A percentile compares a stretch with the other conserved stretches of the same genome.
These are phyloP conservation scores for Crithidia acanthocephali DNA, from an alignment of 208 protist genomes.

Conservation along the genomic window DNA sequence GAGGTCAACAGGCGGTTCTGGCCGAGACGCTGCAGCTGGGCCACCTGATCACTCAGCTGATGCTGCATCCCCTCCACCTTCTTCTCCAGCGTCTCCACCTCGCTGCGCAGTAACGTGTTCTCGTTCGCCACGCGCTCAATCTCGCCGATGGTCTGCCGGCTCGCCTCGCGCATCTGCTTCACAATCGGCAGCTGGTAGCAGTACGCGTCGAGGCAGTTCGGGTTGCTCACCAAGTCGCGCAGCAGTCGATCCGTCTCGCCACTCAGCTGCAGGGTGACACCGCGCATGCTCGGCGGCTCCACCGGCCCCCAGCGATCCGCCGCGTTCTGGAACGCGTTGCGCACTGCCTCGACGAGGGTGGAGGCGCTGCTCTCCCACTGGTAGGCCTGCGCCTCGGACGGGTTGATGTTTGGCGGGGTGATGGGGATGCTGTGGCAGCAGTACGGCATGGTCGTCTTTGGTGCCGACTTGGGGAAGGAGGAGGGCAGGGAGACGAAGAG, in stretches of 20 bases:
- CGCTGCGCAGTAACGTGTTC: constrained; percentile 52
- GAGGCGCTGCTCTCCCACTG: constrained; percentile 65
- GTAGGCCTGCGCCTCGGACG: constrained; percentile 32
- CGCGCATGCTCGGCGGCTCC: constrained; percentile 62
- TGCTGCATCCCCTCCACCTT: constrained; percentile 58
- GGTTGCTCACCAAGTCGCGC: constrained; percentile 65
- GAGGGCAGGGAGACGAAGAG: constrained; percentile 64
- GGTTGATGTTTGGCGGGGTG: constrained; percentile 47
- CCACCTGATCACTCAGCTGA: constrained; percentile 54
- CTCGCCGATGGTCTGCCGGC: constrained; percentile 54
- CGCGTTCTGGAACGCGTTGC: constrained; percentile 72
- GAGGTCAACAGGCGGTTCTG: constrained; percentile 51
- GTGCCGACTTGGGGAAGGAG: constrained; percentile 53
- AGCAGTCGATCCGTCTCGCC: constrained; percentile 69
- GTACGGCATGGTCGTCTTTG: constrained; percentile 65
- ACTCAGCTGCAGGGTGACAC: constrained; percentile 46
- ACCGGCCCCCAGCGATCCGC: constrained; percentile 72
- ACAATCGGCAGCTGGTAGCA: constrained; percentile 83
- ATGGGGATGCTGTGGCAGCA: constrained; percentile 62
- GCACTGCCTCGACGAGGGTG: constrained; percentile 65
- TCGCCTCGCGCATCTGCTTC: constrained; percentile 78
- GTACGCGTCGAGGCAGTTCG: constrained; percentile 87
- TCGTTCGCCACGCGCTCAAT: constrained; percentile 63
- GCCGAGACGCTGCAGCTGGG: constrained; percentile 47
- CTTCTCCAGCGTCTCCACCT: constrained; percentile 50